Conservation (phyloP, 208 protist genomes). For the Trypanosoma cruzi region DNA sequence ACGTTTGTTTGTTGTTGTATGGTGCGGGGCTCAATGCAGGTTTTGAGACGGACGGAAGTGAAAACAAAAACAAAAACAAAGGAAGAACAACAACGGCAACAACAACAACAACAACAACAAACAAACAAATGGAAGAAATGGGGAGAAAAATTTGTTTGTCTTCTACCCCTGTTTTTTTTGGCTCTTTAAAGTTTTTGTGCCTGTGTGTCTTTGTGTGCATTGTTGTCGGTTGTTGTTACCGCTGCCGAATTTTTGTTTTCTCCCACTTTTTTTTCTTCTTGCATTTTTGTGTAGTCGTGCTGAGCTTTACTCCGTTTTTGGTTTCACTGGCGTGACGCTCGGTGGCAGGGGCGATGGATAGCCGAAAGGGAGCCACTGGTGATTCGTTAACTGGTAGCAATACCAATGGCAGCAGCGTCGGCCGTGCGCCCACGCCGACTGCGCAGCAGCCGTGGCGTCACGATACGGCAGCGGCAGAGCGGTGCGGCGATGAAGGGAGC, state of each 20-base stretch:
- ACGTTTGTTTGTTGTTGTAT: background rate
- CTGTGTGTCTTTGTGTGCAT: too few species aligned
- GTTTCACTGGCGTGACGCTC: background rate
- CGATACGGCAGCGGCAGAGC: background rate
- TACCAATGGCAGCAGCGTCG: background rate
- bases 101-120: too few species aligned
- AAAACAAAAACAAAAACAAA: too few species aligned
- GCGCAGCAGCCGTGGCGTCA: background rate
- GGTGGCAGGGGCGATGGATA: background rate
- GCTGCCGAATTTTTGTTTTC: constrained; percentile 16
- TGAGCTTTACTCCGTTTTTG: background rate
- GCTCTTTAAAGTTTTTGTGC: too few species aligned
- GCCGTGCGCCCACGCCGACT: background rate
- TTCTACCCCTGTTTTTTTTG: too few species aligned
- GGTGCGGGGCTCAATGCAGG: background rate
- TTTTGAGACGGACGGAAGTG: too few species aligned
- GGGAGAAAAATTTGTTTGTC: too few species aligned
- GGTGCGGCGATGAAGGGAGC: background rate
- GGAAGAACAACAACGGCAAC: too few species aligned
- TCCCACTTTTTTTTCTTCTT: constrained; percentile 14
- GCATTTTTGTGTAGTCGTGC: background rate
- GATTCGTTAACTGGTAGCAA: background rate
- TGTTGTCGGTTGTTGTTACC: too few species aligned
- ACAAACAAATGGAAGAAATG: too few species aligned
- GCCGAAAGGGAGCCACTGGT: background rate